Evolutionary conservation across 2,329 filamentous ascomycete genomes (phyloP).

Genomic region (Lojkania enalia): DNA sequence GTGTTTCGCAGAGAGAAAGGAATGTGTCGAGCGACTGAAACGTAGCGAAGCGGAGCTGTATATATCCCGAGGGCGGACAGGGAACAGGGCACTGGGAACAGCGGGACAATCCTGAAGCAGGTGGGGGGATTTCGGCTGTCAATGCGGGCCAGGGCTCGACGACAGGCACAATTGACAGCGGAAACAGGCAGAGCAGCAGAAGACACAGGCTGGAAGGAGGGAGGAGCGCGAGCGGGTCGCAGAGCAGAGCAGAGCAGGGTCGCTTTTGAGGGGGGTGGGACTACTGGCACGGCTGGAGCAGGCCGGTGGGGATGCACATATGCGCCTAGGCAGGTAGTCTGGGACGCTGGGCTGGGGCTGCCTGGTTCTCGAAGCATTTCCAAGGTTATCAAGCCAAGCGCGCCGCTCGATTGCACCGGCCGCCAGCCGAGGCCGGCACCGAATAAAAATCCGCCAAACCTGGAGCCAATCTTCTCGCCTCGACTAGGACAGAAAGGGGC

Average conservation of each 20-base stretch:
- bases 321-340: too few species aligned
- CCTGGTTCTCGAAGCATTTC: neutral
- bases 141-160: neutral
- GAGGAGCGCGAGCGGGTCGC: neutral
- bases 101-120: neutral
- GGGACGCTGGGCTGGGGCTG: neutral
- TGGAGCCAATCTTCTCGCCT: too few species aligned
- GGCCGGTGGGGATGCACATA: too few species aligned
- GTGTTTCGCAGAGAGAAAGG: constrained; percentile 1
- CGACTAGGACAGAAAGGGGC: too few species aligned
- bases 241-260: neutral
- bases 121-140: neutral
- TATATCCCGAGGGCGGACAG: constrained; percentile 16
- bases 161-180: neutral
- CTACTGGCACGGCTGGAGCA: too few species aligned
- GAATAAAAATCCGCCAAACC: too few species aligned
- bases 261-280: neutral
- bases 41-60: constrained; percentile 16
- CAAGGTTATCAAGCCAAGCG: neutral
- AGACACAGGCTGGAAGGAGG: neutral
- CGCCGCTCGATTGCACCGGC: neutral
- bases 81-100: neutral
- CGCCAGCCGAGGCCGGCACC: too few species aligned
- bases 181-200: neutral
- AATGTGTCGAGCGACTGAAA: constrained; percentile 2